Percentiles rank a stretch among this genome's conserved stretches.
Conservation (phyloP, 1,284 basidiomycete species). For the Trametes pubescens region DNA sequence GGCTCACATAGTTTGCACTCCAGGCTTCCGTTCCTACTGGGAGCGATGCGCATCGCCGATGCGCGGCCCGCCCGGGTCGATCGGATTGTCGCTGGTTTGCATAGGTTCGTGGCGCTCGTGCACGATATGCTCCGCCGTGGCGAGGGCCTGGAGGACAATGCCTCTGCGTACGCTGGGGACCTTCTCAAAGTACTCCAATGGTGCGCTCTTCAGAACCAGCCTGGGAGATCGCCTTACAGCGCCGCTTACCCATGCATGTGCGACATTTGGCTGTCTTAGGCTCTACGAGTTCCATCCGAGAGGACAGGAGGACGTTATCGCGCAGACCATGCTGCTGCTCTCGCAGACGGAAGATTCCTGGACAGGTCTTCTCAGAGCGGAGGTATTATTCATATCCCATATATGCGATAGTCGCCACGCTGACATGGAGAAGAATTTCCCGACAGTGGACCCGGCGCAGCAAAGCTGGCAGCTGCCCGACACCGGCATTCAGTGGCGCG, state of each 20-base stretch:
- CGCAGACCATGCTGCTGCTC: not conserved
- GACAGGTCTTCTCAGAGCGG: not conserved
- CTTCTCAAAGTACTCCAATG: slow-evolving; percentile 61
- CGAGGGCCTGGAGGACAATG: slow-evolving; percentile 59
- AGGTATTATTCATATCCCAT: not conserved
- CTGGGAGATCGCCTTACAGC: too few species aligned
- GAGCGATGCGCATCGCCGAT: slow-evolving; percentile 60
- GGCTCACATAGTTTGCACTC: not conserved
- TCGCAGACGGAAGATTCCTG: not conserved
- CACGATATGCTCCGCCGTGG: slow-evolving; percentile 52
- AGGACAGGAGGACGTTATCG: not conserved
- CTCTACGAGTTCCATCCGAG: not conserved
- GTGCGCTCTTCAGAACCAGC: slow-evolving; percentile 46
- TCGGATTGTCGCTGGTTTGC: slow-evolving; percentile 52
- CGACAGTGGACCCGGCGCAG: not conserved
- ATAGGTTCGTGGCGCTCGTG: slow-evolving; percentile 51
- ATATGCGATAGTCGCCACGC: not conserved
- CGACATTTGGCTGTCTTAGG: not conserved
- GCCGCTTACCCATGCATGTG: too few species aligned
- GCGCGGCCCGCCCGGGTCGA: slow-evolving; percentile 51
- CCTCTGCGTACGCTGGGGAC: slow-evolving; percentile 61
- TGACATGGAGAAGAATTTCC: not conserved
- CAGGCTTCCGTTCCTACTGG: slow-evolving; percentile 62
- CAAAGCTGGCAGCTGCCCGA: not conserved
- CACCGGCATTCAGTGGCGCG: not conserved